Percentiles rank a stretch among this genome's conserved stretches.
Evolutionary conservation across 306 rosid species (phyloP).

Genomic region (Cyamopsis tetragonoloba): DNA sequence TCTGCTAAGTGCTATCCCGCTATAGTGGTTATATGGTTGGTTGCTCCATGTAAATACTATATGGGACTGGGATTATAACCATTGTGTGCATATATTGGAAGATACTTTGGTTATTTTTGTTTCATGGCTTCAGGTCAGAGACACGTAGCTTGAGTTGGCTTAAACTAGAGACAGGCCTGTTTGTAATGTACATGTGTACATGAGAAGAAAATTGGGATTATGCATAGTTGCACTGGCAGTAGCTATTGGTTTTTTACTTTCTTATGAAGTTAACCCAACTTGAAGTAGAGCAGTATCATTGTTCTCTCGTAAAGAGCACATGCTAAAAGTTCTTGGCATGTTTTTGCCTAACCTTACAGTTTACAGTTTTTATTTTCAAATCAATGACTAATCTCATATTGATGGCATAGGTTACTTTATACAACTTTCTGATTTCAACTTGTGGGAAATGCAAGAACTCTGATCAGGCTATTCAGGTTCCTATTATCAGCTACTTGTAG

Average conservation of each 20-base stretch:
- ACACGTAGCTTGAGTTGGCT: conserved; percentile 5
- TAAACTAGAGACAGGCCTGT: conserved; percentile 10
- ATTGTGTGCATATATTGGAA: no score
- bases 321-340: not conserved
- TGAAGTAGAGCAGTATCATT: conserved; percentile 9
- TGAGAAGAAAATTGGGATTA: not conserved
- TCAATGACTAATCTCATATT: conserved; percentile 21
- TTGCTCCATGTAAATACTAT: no score
- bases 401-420: conserved; percentile 58
- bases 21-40: no score
- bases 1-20: no score
- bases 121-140: not conserved
- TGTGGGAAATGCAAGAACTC: conserved; percentile 87
- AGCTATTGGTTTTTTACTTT: conserved; percentile 9
- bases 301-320: not conserved
- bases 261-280: not conserved
- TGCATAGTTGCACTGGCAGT: not conserved
- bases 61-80: no score
- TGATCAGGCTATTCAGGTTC: conserved; percentile 79
- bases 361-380: not conserved
- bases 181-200: not conserved
- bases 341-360: not conserved
- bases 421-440: conserved; percentile 69
- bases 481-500: not conserved
- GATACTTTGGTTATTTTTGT: not conserved